Conservation (phyloP, 371 early-diverging fungal genomes). For the Actinomortierella wolfii region DNA sequence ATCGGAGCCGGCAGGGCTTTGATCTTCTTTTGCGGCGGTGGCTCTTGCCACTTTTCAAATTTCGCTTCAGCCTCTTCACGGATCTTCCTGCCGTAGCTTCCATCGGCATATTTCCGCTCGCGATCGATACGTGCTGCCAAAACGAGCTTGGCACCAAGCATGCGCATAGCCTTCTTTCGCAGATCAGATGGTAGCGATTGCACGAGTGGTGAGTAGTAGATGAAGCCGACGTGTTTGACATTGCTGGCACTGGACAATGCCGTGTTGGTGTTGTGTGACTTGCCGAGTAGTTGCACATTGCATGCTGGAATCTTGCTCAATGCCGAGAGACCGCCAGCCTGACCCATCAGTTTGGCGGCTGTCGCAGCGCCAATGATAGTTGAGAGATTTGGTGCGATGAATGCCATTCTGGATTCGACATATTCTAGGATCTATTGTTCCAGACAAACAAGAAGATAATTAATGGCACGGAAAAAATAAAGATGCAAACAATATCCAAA, state of each 20-base stretch:
- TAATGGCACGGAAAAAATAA: not conserved
- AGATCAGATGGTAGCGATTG: conserved; percentile 73
- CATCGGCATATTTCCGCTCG: conserved; percentile 70
- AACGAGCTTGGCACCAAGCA: conserved; percentile 81
- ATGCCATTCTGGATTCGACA: conserved; percentile 90
- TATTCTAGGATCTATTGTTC: conserved; percentile 74
- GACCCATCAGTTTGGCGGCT: conserved; percentile 91
- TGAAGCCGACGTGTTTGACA: conserved; percentile 79
- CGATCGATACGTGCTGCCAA: conserved; percentile 93
- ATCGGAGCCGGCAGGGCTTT: conserved; percentile 94
- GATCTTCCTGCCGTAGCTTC: conserved; percentile 68
- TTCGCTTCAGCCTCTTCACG: conserved; percentile 85
- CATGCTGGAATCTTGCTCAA: conserved; percentile 92
- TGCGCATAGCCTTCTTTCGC: conserved; percentile 75
- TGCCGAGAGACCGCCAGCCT: conserved; percentile 88
- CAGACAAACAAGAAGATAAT: not conserved
- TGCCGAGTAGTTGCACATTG: conserved; percentile 76
- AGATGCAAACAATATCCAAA: not conserved
- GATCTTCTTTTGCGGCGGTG: conserved; percentile 82
- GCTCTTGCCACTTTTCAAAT: conserved; percentile 85
- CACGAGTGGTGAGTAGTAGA: conserved; percentile 80
- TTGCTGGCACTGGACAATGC: conserved; percentile 81
- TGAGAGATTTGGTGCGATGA: conserved; percentile 95
- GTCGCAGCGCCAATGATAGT: conserved; percentile 85
- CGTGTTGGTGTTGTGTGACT: conserved; percentile 64